These are phyloP conservation scores for Omphalotus guepiniiformis DNA, from an alignment of 768 basidiomycete species.

Conservation along the genomic window DNA sequence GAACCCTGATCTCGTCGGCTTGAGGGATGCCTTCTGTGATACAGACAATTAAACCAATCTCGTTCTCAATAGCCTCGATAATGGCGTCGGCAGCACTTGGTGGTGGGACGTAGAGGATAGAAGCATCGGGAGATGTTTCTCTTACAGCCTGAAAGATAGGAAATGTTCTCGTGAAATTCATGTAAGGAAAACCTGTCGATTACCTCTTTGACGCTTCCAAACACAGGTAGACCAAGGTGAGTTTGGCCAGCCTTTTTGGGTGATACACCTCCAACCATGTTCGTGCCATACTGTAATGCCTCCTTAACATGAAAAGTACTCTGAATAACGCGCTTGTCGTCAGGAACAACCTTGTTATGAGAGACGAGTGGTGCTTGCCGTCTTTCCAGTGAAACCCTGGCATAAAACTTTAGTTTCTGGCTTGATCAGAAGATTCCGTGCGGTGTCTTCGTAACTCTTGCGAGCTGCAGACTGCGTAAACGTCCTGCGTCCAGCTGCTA, in stretches of 20 bases:
- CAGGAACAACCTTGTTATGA: background rate
- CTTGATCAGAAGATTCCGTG: conserved; percentile 87
- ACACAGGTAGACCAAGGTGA: conserved; percentile 94
- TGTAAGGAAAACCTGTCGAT: conserved; percentile 13
- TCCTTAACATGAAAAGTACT: conserved; percentile 96
- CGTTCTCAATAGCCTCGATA: conserved; percentile 97
- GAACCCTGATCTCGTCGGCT: conserved; percentile 87
- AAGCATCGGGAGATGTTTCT: conserved; percentile 85
- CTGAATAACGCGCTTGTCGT: conserved; percentile 31
- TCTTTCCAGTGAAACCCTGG: conserved; percentile 95
- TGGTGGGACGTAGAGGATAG: conserved; percentile 98
- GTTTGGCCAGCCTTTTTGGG: conserved; percentile 95
- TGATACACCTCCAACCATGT: conserved; percentile 97
- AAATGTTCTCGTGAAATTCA: conserved; percentile 5
- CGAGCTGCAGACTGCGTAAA: conserved; percentile 77
- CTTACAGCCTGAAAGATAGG: conserved; percentile 65
- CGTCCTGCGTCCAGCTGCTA: conserved; percentile 65
- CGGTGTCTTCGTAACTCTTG: conserved; percentile 81
- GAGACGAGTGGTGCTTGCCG: conserved; percentile 43
- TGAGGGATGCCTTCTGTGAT: conserved; percentile 99
- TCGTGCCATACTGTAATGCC: conserved; percentile 92
- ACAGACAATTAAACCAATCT: conserved; percentile 96
- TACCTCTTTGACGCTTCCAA: conserved; percentile 88
- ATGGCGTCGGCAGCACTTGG: conserved; percentile 94
- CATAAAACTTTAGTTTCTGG: conserved; percentile 93